Base-by-base conservation (phyloP, 805 yeast species). In the Wickerhamiella alocasiicola region DNA sequence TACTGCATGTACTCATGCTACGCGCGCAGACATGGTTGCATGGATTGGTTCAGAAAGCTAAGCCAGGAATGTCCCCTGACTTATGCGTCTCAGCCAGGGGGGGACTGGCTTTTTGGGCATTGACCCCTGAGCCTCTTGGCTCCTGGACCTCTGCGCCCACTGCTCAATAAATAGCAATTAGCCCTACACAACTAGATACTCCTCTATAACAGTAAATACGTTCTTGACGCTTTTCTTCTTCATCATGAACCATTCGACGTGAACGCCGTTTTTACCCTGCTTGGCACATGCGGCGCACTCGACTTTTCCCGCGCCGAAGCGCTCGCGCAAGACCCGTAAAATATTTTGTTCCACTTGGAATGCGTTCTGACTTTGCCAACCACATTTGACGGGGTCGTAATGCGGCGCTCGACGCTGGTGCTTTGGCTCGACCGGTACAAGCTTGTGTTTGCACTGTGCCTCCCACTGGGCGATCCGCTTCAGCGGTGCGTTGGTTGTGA, bases 191-290 rank as follows among this genome's bases (percentile, higher is more conserved):
- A 32, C 7, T 20, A 17, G 16, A 32, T 32, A 28, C 23, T 21
- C 20, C 38, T 47, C 46, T 24, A 49, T 42, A 1, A 42, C 13
- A 4, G 18, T 23, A 17, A 42, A 39, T 1, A 42, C 47, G 4
- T 23, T 12, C 21, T 31, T 18, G 27, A 43, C 28, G 28, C 27
- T 11, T 5, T 30, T 20, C 9, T 24, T 32, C 15, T 46, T 42
- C 4, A 55, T 41, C 25, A 52, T 30, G 34, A 55, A 55, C 60
- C 60, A 56, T 33, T 56, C 61, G 13, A 43, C 39, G 32, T 56
- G 59, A 5, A 38, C 33, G 13, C 47, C 46, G 5, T 25, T 26
- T 12, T 13, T 17, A 9, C 21, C 41, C 17, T 25, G 19, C 2
- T 32, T 29, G 4, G 33, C 39, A 33, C 59, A 55, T 5, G 59